phyloP scores from a whole-genome alignment of 1,284 basidiomycete species.

The Apiotrichum domesticum region DNA sequence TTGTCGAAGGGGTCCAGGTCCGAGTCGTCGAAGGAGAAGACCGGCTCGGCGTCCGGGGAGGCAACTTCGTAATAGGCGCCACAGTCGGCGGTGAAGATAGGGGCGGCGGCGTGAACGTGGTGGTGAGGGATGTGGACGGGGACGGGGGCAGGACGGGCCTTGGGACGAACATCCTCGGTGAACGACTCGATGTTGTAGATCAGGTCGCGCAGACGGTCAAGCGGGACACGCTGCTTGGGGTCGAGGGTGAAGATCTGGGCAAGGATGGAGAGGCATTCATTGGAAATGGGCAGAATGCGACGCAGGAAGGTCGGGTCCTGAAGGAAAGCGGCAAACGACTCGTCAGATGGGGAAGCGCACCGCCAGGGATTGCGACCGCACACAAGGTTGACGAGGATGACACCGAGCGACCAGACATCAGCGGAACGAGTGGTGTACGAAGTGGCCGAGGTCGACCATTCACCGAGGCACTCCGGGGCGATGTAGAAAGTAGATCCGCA shows the following conservation, averaged over 20 bases:
- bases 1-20: conserved; percentile 14
- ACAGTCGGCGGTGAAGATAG: conserved; percentile 12
- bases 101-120: conserved; percentile 13
- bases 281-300: conserved; percentile 60
- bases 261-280: conserved; percentile 51
- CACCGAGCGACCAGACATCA: conserved; percentile 91
- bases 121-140: conserved; percentile 22
- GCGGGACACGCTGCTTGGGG: conserved; percentile 54
- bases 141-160: conserved; percentile 24
- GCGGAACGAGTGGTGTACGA: conserved; percentile 65
- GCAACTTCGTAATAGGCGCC: conserved; percentile 14
- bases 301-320: conserved; percentile 62
- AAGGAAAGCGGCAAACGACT: conserved; percentile 64
- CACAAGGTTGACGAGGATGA: conserved; percentile 84
- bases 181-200: conserved; percentile 60
- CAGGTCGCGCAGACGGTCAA: conserved; percentile 59
- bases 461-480: conserved; percentile 81
- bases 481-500: conserved; percentile 52
- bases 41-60: conserved; percentile 25
- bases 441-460: conserved; percentile 47
- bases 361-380: conserved; percentile 85
- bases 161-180: conserved; percentile 56
- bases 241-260: conserved; percentile 58
- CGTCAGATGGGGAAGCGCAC: conserved; percentile 63
- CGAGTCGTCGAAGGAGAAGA: conserved; percentile 32